Percentiles rank a stretch among this genome's conserved stretches.
Conservation (phyloP, 2,329 filamentous ascomycete genomes). For the Fusarium sp. region DNA sequence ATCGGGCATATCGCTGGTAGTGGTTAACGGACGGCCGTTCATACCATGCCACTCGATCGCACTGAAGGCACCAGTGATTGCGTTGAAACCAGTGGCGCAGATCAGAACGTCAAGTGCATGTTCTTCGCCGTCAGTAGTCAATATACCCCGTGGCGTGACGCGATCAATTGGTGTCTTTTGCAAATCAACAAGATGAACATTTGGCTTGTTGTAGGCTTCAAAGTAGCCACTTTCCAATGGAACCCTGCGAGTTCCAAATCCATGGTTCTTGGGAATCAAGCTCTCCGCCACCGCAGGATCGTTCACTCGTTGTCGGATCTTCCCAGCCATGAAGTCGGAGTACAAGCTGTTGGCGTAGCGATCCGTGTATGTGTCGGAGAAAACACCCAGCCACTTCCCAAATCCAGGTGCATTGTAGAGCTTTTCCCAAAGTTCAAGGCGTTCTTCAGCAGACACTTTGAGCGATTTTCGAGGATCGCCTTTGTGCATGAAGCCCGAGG, state of each 20-base stretch:
- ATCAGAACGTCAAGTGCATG: constrained; percentile 37
- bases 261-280: constrained; percentile 32
- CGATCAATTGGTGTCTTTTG: constrained; percentile 22
- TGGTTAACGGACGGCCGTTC: constrained; percentile 20
- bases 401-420: constrained; percentile 29
- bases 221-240: constrained; percentile 43
- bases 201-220: constrained; percentile 31
- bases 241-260: constrained; percentile 28
- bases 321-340: constrained; percentile 32
- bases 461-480: constrained; percentile 32
- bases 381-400: constrained; percentile 36
- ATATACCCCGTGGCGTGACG: constrained; percentile 12
- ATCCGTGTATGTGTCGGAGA: constrained; percentile 38
- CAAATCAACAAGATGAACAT: constrained; percentile 34
- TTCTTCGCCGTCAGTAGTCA: constrained; percentile 15
- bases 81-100: constrained; percentile 39
- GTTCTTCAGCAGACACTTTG: constrained; percentile 24
- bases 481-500: constrained; percentile 35
- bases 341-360: constrained; percentile 32
- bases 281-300: constrained; percentile 25
- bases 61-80: constrained; percentile 35
- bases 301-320: constrained; percentile 27
- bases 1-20: constrained; percentile 19
- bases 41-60: constrained; percentile 36
- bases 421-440: constrained; percentile 27